phyloP scores from a whole-genome alignment of 1,284 basidiomycete species.

The Apiotrichum domesticum region DNA sequence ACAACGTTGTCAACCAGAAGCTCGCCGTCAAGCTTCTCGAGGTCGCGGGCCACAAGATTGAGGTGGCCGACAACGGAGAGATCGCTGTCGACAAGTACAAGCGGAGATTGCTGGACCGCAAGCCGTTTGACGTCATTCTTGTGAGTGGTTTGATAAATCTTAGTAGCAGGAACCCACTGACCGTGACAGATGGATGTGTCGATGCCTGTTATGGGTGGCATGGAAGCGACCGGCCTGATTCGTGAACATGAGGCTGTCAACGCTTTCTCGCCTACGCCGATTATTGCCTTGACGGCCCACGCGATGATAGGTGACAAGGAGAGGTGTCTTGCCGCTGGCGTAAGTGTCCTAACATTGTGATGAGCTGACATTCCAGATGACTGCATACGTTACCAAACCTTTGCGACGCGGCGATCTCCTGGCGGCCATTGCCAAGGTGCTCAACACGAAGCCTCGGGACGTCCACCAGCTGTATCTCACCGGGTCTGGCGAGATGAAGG shows the following conservation, averaged over 20 bases:
- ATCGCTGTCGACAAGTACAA: slow-evolving; percentile 47
- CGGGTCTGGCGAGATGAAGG: background rate
- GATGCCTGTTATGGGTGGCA: slow-evolving; percentile 76
- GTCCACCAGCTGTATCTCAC: background rate
- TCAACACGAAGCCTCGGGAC: slow-evolving; percentile 22
- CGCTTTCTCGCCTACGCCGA: slow-evolving; percentile 70
- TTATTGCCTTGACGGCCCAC: slow-evolving; percentile 77
- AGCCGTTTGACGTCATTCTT: slow-evolving; percentile 79
- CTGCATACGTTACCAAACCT: slow-evolving; percentile 18
- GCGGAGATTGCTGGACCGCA: slow-evolving; percentile 36
- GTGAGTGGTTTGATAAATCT: slow-evolving; percentile 50
- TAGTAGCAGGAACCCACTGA: slow-evolving; percentile 1
- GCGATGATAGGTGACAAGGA: slow-evolving; percentile 93
- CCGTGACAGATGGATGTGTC: slow-evolving; percentile 85
- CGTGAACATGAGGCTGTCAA: slow-evolving; percentile 68
- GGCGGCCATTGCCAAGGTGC: slow-evolving; percentile 43
- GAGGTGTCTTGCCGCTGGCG: slow-evolving; percentile 79
- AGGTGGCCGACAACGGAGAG: slow-evolving; percentile 96
- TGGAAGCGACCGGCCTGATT: slow-evolving; percentile 52
- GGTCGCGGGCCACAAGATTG: slow-evolving; percentile 91
- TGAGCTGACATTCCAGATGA: slow-evolving; percentile 9
- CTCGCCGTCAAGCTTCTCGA: slow-evolving; percentile 94
- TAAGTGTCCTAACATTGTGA: slow-evolving; percentile 6
- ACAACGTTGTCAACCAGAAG: slow-evolving; percentile 92
- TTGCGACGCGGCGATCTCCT: slow-evolving; percentile 43